Percentiles rank a stretch among this genome's conserved stretches.
phyloP scores from a whole-genome alignment of 2,329 filamentous ascomycete species.

The Neoascochyta sp. region DNA sequence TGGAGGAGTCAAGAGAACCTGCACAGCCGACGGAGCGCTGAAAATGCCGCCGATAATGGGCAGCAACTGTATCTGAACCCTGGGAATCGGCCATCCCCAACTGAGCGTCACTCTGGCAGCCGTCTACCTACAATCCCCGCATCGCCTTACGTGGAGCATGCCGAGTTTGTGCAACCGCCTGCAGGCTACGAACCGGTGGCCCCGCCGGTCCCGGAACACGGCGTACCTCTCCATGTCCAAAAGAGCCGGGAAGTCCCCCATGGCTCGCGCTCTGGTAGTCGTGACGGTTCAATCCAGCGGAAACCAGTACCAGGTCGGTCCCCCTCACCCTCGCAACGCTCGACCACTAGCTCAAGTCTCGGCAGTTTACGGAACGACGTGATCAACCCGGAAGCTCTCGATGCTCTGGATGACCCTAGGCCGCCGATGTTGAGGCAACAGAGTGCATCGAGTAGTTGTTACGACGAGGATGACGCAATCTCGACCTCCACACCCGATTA shows the following conservation, averaged over 20 bases:
- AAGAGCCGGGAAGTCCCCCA: conserved; percentile 22
- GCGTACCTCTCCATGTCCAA: conserved; percentile 22
- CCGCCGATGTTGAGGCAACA: conserved; percentile 26
- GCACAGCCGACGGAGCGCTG: conserved; percentile 31
- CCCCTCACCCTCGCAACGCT: conserved; percentile 35
- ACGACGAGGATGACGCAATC: conserved; percentile 62
- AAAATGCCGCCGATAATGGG: conserved; percentile 23
- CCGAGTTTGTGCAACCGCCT: conserved; percentile 35
- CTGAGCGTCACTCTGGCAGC: conserved; percentile 46
- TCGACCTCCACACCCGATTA: conserved; percentile 72
- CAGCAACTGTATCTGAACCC: conserved; percentile 35
- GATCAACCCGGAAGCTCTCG: conserved; percentile 46
- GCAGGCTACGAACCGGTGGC: conserved; percentile 29
- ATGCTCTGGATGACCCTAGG: conserved; percentile 33
- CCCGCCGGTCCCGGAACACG: conserved; percentile 38
- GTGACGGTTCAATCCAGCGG: conserved; percentile 27
- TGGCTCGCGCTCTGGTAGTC: conserved; percentile 24
- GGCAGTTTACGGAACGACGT: conserved; percentile 43
- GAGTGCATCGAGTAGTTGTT: conserved; percentile 50
- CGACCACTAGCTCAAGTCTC: conserved; percentile 42
- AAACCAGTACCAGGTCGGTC: conserved; percentile 44
- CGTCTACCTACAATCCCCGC: conserved; percentile 47
- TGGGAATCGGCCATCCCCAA: conserved; percentile 52
- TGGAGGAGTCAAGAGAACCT: conserved; percentile 37
- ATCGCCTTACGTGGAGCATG: conserved; percentile 42